Evolutionary conservation across 2,329 filamentous ascomycete genomes (phyloP).

Genomic region (Aspergillus jensenii): DNA sequence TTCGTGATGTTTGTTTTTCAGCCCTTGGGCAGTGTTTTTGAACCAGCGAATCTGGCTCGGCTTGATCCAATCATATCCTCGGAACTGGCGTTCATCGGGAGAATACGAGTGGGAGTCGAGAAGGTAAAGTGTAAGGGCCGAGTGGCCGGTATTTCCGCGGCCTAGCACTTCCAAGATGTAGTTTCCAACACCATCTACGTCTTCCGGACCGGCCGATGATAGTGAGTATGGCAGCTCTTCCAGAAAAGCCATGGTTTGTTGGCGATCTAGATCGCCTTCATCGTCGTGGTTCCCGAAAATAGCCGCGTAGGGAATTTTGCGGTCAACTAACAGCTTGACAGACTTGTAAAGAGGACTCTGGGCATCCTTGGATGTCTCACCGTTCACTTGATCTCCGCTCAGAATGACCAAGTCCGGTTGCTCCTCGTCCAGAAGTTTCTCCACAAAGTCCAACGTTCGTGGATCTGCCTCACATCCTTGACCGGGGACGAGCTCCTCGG

Average conservation of each 20-base stretch:
- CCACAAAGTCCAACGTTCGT: conserved; percentile 85
- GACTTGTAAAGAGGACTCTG: conserved; percentile 95
- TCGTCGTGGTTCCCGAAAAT: conserved; percentile 99
- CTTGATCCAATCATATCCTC: conserved; percentile 98
- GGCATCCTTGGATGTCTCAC: conserved; percentile 85
- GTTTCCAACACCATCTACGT: conserved; percentile 89
- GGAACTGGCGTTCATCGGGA: conserved; percentile 80
- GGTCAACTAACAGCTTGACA: conserved; percentile 76
- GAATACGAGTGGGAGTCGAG: conserved; percentile 92
- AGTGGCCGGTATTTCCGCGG: conserved; percentile 75
- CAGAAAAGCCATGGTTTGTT: conserved; percentile 79
- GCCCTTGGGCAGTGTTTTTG: conserved; percentile 67
- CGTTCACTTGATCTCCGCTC: conserved; percentile 93
- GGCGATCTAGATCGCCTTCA: conserved; percentile 75
- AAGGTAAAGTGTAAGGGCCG: conserved; percentile 90
- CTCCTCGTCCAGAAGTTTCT: conserved; percentile 81
- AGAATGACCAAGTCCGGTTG: conserved; percentile 90
- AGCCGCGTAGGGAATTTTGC: conserved; percentile 85
- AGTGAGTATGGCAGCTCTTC: conserved; percentile 87
- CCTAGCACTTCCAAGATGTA: conserved; percentile 90
- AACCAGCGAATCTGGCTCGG: conserved; percentile 95
- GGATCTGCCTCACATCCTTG: conserved; percentile 83
- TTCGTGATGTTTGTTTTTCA: conserved; percentile 75
- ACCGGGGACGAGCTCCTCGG: conserved; percentile 67
- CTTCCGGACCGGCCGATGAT: conserved; percentile 76